These are phyloP conservation scores for Xylaria sp. DNA, from an alignment of 2,329 filamentous ascomycete genomes.

Conservation along the genomic window DNA sequence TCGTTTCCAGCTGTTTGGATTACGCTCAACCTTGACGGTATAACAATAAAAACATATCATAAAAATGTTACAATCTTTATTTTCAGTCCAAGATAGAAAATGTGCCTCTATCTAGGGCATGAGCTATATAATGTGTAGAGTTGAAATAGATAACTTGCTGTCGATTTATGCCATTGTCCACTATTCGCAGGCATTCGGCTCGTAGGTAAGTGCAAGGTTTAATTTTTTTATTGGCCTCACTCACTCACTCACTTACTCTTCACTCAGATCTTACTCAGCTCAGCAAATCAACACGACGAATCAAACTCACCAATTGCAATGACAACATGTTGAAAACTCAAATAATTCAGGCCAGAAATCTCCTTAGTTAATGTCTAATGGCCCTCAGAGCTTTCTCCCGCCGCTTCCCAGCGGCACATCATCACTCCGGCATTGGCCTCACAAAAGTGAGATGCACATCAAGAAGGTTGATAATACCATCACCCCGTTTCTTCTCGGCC, in stretches of 20 bases:
- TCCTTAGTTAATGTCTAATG: slow-evolving; percentile 26
- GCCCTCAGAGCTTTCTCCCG: slow-evolving; percentile 35
- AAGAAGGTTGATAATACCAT: neutral
- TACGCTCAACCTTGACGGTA: no score
- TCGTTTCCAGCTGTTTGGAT: no score
- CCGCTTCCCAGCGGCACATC: slow-evolving; percentile 29
- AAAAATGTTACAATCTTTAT: no score
- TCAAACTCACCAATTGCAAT: neutral
- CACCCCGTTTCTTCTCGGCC: slow-evolving; percentile 48
- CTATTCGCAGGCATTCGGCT: neutral
- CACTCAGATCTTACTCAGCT: neutral
- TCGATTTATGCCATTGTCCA: neutral
- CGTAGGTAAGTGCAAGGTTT: neutral
- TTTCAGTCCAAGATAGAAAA: neutral
- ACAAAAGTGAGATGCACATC: slow-evolving; percentile 10
- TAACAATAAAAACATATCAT: no score
- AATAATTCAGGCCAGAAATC: no score
- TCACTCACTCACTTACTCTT: slow-evolving; percentile 12
- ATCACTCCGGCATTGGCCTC: neutral
- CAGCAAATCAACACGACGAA: neutral
- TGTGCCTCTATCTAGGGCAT: neutral
- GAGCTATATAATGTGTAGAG: neutral
- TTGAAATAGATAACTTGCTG: neutral
- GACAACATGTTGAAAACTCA: no score
- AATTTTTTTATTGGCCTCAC: slow-evolving; percentile 22